phyloP scores from a whole-genome alignment of 2,329 filamentous ascomycete species.

The Diaporthe amygdali region DNA sequence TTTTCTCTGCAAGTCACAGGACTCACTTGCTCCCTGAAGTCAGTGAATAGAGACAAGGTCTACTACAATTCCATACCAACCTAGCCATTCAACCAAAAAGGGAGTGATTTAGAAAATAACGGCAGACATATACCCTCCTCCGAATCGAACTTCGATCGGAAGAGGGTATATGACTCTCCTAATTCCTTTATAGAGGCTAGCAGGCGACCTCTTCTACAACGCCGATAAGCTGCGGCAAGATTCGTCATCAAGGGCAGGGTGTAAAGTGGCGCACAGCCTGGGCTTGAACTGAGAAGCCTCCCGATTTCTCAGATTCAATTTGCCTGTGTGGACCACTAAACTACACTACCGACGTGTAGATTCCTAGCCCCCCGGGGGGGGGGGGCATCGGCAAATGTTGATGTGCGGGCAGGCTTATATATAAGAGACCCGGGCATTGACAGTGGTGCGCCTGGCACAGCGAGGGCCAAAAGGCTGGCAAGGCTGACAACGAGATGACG shows the following conservation, averaged over 20 bases:
- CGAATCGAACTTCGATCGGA: no score
- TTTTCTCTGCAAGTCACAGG: no score
- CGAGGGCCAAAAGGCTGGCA: background rate
- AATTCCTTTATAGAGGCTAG: background rate
- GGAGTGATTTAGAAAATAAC: background rate
- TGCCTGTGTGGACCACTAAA: background rate
- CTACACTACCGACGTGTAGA: background rate
- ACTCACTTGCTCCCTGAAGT: no score
- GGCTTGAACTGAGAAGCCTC: background rate
- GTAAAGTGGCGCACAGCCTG: no score
- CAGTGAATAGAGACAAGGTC: no score
- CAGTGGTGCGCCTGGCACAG: background rate
- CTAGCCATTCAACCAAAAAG: no score
- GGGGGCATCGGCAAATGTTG: background rate
- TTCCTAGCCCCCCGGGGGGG: background rate
- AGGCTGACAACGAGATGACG: background rate
- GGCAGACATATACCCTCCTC: background rate
- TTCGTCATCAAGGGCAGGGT: background rate
- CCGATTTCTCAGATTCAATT: background rate
- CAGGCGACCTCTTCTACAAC: background rate
- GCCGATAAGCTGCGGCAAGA: background rate
- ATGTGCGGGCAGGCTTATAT: background rate
- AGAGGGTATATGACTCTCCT: constrained; percentile 7
- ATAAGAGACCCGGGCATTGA: background rate
- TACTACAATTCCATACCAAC: no score